Percentiles rank a stretch among this genome's conserved stretches.
phyloP scores from a whole-genome alignment of 805 yeast species.

The Pichia gijzeniarum region DNA sequence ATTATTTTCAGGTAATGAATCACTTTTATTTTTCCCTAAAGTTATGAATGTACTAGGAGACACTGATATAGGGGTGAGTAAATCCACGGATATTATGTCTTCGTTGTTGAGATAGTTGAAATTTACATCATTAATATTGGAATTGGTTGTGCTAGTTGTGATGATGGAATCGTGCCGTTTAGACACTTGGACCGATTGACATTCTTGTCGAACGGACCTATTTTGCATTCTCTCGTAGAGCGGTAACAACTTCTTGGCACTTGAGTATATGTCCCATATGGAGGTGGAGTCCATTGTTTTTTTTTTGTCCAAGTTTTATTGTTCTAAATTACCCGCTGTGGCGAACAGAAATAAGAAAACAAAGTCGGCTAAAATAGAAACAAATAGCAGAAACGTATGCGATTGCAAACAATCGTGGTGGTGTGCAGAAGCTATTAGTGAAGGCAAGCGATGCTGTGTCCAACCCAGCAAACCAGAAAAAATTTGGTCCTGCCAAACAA shows the following conservation, averaged over 20 bases:
- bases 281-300: slow-evolving; percentile 16
- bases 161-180: neutral
- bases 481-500: too few relatives aligned
- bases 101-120: slow-evolving; percentile 10
- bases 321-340: too few relatives aligned
- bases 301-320: neutral
- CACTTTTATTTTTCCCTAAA: neutral
- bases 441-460: too few relatives aligned
- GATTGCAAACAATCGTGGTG: neutral
- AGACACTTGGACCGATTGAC: slow-evolving; percentile 18
- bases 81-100: slow-evolving; percentile 14
- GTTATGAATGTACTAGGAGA: slow-evolving; percentile 3
- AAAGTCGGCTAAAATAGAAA: too few relatives aligned
- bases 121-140: neutral
- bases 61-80: slow-evolving; percentile 19
- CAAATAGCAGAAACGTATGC: too few relatives aligned
- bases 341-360: too few relatives aligned
- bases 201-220: slow-evolving; percentile 27
- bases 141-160: neutral
- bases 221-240: slow-evolving; percentile 28
- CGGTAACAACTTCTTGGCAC: slow-evolving; percentile 29
- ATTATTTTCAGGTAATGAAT: neutral
- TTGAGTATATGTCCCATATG: slow-evolving; percentile 32
- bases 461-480: too few relatives aligned
- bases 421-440: neutral